These are phyloP conservation scores for Epicoccum nigrum DNA, from an alignment of 2,329 filamentous ascomycete genomes.

Conservation along the genomic window DNA sequence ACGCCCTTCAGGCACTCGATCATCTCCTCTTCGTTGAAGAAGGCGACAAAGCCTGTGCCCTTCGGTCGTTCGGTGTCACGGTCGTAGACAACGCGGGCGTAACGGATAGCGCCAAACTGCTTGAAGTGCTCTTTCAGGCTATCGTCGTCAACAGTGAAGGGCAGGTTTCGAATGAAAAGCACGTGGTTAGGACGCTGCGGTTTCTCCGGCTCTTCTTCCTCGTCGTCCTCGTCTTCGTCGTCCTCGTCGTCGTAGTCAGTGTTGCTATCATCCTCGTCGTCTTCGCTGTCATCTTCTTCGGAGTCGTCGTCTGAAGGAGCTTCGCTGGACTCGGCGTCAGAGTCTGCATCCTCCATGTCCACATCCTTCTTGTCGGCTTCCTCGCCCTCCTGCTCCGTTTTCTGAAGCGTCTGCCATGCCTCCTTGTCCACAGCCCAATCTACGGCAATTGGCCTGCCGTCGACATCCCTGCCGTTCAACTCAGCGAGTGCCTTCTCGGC, in stretches of 20 bases:
- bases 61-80: slow-evolving; percentile 82
- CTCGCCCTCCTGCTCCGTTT: slow-evolving; percentile 49
- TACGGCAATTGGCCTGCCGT: slow-evolving; percentile 86
- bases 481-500: slow-evolving; percentile 85
- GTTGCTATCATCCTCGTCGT: slow-evolving; percentile 49
- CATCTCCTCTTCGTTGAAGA: slow-evolving; percentile 77
- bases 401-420: slow-evolving; percentile 72
- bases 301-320: slow-evolving; percentile 52
- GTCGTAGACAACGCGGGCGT: slow-evolving; percentile 90
- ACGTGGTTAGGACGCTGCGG: slow-evolving; percentile 71
- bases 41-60: slow-evolving; percentile 95
- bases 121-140: slow-evolving; percentile 82
- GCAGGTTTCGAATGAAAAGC: slow-evolving; percentile 91
- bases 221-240: slow-evolving; percentile 50
- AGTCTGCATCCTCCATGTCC: slow-evolving; percentile 44
- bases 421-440: slow-evolving; percentile 97
- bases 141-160: slow-evolving; percentile 85
- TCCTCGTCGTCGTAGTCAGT: slow-evolving; percentile 51
- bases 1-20: slow-evolving; percentile 76
- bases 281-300: slow-evolving; percentile 46
- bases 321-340: slow-evolving; percentile 46
- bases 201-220: slow-evolving; percentile 33
- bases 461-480: slow-evolving; percentile 88
- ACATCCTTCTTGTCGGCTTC: slow-evolving; percentile 50
- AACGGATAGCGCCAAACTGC: slow-evolving; percentile 86